Evolutionary conservation across 2,329 filamentous ascomycete species (phyloP).

Genomic region (Cercospora beticola): DNA sequence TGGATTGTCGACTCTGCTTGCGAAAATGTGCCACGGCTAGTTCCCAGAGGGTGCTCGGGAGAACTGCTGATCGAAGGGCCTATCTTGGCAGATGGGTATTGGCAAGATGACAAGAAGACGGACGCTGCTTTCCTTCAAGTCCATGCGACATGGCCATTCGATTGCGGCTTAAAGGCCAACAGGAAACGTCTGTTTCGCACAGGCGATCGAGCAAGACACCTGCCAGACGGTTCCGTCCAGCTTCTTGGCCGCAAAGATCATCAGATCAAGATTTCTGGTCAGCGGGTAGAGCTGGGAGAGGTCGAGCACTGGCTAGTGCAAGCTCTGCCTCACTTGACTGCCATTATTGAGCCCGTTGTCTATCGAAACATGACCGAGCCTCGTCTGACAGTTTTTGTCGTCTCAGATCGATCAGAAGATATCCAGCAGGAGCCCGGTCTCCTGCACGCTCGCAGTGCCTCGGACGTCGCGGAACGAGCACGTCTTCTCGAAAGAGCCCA

Average conservation of each 20-base stretch:
- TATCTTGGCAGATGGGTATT: slow-evolving; percentile 8
- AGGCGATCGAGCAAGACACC: slow-evolving; percentile 31
- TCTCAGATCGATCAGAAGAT: not conserved
- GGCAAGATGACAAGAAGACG: not conserved
- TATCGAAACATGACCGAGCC: not conserved
- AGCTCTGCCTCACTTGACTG: not conserved
- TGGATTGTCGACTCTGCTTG: not conserved
- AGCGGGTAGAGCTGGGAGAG: slow-evolving; percentile 10
- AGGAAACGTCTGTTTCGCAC: slow-evolving; percentile 15
- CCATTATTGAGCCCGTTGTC: not conserved
- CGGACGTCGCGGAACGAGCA: not conserved
- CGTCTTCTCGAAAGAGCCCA: not conserved
- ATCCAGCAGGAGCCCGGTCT: not conserved
- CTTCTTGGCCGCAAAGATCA: slow-evolving; percentile 53
- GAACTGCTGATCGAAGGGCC: slow-evolving; percentile 13
- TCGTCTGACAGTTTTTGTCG: not conserved
- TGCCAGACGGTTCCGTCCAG: slow-evolving; percentile 39
- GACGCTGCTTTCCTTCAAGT: not conserved
- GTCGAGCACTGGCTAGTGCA: slow-evolving; percentile 11
- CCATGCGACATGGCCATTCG: not conserved
- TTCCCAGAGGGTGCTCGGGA: not conserved
- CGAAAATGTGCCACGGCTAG: not conserved
- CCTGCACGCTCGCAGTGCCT: not conserved
- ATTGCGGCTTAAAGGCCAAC: not conserved
- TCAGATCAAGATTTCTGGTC: slow-evolving; percentile 64